Conservation (phyloP, 768 basidiomycete species). For the Solioccasus polychromus region DNA sequence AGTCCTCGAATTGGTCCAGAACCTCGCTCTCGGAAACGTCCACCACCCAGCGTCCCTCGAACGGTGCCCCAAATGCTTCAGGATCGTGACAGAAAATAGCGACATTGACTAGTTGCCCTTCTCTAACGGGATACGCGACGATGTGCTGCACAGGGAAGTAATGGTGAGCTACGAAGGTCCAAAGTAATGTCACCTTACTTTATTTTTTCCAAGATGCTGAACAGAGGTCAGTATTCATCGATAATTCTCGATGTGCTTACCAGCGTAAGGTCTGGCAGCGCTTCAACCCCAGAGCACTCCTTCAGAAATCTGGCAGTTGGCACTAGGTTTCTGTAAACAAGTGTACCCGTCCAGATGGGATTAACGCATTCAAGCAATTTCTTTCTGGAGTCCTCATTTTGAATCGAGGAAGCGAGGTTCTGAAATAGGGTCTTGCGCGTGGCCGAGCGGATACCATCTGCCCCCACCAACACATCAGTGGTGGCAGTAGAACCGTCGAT, state of each 20-base stretch:
- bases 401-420: conserved; percentile 8
- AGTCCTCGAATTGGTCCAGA: no score
- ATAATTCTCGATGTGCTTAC: background rate
- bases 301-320: conserved; percentile 25
- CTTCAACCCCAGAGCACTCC: conserved; percentile 31
- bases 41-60: conserved; percentile 28
- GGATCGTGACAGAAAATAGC: conserved; percentile 30
- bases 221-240: conserved; percentile 1
- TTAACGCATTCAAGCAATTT: conserved; percentile 23
- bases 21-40: conserved; percentile 35
- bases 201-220: conserved; percentile 25
- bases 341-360: conserved; percentile 38
- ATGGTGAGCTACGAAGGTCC: conserved; percentile 19
- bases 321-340: conserved; percentile 41
- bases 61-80: conserved; percentile 28
- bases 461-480: conserved; percentile 42
- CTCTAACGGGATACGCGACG: conserved; percentile 38
- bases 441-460: conserved; percentile 42
- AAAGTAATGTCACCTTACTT: conserved; percentile 2
- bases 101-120: conserved; percentile 36
- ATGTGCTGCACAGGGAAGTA: no score
- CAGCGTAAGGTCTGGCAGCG: conserved; percentile 25
- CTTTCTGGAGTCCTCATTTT: conserved; percentile 4
- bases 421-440: conserved; percentile 27
- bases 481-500: conserved; percentile 32